Evolutionary conservation across 2,329 filamentous ascomycete species (phyloP), one percentile per base, ranked within the genome.

Genomic region (Fusarium praegraminearum): DNA sequence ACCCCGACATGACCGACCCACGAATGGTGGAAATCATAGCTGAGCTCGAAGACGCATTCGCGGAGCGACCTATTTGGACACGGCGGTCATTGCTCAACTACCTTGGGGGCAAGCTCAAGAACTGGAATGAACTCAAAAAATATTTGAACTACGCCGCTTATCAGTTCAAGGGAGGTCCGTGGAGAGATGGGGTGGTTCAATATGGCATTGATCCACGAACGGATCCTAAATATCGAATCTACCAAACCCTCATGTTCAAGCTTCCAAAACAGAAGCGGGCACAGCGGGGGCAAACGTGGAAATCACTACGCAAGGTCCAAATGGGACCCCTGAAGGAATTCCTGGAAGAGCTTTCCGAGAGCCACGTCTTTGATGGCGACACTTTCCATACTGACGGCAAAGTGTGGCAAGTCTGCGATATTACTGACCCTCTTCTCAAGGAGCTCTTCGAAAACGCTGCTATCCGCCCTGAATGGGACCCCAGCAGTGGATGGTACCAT

Each of bases 341-440:
- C 35, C 70, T 78, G 12, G 80, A 81, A 45, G 80, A 81, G 26
- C 77, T 81, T 35, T 79, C 78, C 22, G 78, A 82, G 32, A 90
- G 85, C 55, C 94, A 98, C 78, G 83, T 95, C 2, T 98, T 98
- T 79, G 93, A 97, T 65, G 95, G 95, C 47, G 84, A 89, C 62
- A 86, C 86, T 3, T 88, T 95, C 57, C 88, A 89, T 18, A 87
- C 88, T 2, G 94, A 97, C 75, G 94, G 94, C 40, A 96, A 96
- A 75, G 90, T 96, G 51, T 99, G 94, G 91, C 96, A 98, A 83
- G 87, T 97, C 28, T 97, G 94, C 81, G 96, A 99, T 78, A 91
- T 98, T 57, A 91, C 89, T 0, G 95, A 98, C 74, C 92, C 93
- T 0, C 76, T 94, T 2, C 83, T 98, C 2, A 82, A 83, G 1